Conservation (phyloP, 495 filamentous ascomycete genomes). For the Hypoxylon cercidicola region DNA sequence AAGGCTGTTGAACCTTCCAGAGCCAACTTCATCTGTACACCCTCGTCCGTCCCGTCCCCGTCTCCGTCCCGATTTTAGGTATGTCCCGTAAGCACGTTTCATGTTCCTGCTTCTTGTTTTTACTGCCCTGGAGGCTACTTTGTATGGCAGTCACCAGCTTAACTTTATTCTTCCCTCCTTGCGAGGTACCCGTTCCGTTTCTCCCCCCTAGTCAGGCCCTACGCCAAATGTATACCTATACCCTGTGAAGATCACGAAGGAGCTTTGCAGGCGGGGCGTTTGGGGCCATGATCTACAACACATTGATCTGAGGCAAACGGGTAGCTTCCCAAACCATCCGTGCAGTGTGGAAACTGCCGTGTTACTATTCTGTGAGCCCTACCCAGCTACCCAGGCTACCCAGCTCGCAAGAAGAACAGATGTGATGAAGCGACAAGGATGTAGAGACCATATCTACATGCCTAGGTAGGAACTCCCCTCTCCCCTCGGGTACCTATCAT, state of each 20-base stretch:
- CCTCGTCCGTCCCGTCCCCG: no score
- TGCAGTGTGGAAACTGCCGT: slow-evolving; percentile 25
- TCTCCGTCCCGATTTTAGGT: no score
- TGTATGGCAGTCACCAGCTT: background rate
- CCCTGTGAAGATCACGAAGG: slow-evolving; percentile 50
- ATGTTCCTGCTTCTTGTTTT: no score
- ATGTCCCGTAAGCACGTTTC: no score
- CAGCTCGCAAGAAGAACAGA: slow-evolving; percentile 10
- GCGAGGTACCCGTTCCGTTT: slow-evolving; percentile 2
- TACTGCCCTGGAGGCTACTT: background rate
- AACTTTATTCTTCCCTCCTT: slow-evolving; percentile 6
- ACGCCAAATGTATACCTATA: slow-evolving; percentile 7
- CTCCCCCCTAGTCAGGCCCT: slow-evolving; percentile 28
- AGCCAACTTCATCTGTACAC: background rate
- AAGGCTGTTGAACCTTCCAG: background rate
- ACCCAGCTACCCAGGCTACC: slow-evolving; percentile 7
- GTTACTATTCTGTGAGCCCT: slow-evolving; percentile 18
- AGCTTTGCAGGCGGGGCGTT: slow-evolving; percentile 49
- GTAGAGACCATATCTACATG: slow-evolving; percentile 28
- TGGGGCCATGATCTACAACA: slow-evolving; percentile 54
- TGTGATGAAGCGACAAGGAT: slow-evolving; percentile 9
- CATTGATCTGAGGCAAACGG: slow-evolving; percentile 48
- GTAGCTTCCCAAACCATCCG: slow-evolving; percentile 45
- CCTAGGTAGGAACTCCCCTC: slow-evolving; percentile 29
- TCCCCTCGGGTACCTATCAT: slow-evolving; percentile 11